Conservation (phyloP, 495 filamentous ascomycete species). For the Durotheca rogersii region DNA sequence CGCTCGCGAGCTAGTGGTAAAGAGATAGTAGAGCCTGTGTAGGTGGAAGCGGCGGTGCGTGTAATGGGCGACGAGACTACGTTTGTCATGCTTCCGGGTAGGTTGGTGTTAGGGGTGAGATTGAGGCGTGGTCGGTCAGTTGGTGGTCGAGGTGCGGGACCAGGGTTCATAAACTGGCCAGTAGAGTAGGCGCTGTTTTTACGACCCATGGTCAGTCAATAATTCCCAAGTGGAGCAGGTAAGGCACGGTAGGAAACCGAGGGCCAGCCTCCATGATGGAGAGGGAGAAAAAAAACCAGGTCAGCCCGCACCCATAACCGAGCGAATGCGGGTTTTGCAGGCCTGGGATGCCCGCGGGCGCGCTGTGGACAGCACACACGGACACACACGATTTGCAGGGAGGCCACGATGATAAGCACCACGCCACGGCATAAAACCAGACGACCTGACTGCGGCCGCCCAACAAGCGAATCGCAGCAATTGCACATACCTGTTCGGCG, state of each 20-base stretch:
- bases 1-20: constrained; percentile 63
- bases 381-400: too few relatives aligned
- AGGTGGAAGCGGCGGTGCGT: constrained; percentile 58
- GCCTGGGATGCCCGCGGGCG: constrained; percentile 2
- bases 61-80: constrained; percentile 65
- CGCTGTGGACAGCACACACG: too few relatives aligned
- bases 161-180: constrained; percentile 92
- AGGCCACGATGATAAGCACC: too few relatives aligned
- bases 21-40: constrained; percentile 65
- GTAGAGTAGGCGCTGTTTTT: constrained; percentile 59
- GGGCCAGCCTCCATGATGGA: neutral
- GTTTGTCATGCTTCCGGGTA: constrained; percentile 77
- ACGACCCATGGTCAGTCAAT: constrained; percentile 17
- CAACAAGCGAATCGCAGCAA: neutral
- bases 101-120: constrained; percentile 67
- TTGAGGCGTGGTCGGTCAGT: constrained; percentile 78
- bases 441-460: too few relatives aligned
- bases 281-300: neutral
- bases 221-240: neutral
- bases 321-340: neutral
- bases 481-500: constrained; percentile 33
- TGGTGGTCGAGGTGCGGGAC: constrained; percentile 88
- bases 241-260: neutral
- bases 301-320: neutral
- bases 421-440: too few relatives aligned